Percentiles rank a stretch among this genome's conserved stretches.
These are phyloP conservation scores for Alloteropsis semialata DNA, from an alignment of 176 grass and related monocot species.

Conservation along the genomic window DNA sequence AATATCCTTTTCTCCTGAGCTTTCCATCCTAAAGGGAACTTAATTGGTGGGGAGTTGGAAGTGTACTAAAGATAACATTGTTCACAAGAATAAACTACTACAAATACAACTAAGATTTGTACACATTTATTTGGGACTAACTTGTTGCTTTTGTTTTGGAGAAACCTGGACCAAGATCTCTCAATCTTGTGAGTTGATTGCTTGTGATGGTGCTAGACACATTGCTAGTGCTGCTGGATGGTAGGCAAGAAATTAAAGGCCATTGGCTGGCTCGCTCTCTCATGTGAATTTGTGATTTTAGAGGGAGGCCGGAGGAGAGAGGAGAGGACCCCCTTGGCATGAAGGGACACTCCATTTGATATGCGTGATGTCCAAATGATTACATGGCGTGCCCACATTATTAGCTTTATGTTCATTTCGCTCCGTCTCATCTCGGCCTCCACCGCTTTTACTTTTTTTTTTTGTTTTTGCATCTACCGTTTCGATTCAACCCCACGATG, in stretches of 20 bases:
- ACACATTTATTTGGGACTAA: neutral
- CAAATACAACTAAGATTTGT: neutral
- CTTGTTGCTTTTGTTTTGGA: constrained; percentile 32
- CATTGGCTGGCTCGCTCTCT: constrained; percentile 28
- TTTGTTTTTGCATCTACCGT: constrained; percentile 1
- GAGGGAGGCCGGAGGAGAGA: neutral
- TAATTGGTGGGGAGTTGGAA: neutral
- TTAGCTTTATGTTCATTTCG: constrained; percentile 3
- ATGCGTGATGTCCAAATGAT: constrained; percentile 51
- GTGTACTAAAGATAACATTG: constrained; percentile 5
- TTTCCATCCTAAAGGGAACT: constrained; percentile 10
- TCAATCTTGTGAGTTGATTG: constrained; percentile 21
- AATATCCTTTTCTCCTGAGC: neutral
- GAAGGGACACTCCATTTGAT: constrained; percentile 29
- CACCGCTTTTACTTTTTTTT: constrained; percentile 1
- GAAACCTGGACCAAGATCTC: constrained; percentile 21
- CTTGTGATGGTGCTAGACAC: neutral
- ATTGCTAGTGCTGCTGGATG: neutral
- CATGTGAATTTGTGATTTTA: constrained; percentile 21
- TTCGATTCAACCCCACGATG: constrained; percentile 22
- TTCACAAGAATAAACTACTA: constrained; percentile 13
- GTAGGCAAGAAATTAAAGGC: constrained; percentile 13
- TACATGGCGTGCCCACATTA: constrained; percentile 20
- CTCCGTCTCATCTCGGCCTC: constrained; percentile 4
- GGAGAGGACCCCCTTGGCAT: neutral